Evolutionary conservation across 179 eudicot species (phyloP).

Genomic region (Dionaea muscipula): DNA sequence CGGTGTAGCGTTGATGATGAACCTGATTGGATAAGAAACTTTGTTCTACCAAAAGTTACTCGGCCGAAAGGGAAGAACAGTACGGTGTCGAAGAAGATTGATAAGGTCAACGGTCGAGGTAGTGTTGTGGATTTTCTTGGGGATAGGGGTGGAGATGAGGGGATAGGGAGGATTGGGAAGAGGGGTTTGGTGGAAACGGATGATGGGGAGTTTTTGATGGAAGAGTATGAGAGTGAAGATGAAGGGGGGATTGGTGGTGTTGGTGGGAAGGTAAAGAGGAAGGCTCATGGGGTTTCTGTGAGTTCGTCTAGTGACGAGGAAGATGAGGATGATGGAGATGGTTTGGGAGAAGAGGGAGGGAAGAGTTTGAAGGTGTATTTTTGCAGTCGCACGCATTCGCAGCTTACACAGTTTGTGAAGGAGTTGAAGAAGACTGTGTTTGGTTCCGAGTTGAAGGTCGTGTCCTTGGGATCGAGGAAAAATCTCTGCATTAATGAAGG

Average conservation of each 20-base stretch:
- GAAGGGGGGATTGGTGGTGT: slow-evolving; percentile 27
- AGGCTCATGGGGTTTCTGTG: slow-evolving; percentile 28
- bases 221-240: slow-evolving; percentile 72
- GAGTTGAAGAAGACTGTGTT: slow-evolving; percentile 82
- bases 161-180: slow-evolving; percentile 6
- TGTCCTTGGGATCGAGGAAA: slow-evolving; percentile 88
- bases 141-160: slow-evolving; percentile 9
- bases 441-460: slow-evolving; percentile 64
- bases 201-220: slow-evolving; percentile 69
- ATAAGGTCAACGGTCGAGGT: slow-evolving; percentile 26
- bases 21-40: slow-evolving; percentile 81
- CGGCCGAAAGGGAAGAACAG: slow-evolving; percentile 28
- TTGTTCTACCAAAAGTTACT: slow-evolving; percentile 30
- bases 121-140: slow-evolving; percentile 26
- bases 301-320: slow-evolving; percentile 67
- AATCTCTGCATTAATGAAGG: slow-evolving; percentile 87
- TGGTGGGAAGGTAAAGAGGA: slow-evolving; percentile 50
- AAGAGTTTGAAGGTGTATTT: slow-evolving; percentile 56
- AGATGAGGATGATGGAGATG: slow-evolving; percentile 25
- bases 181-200: slow-evolving; percentile 30
- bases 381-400: slow-evolving; percentile 95
- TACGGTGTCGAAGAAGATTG: slow-evolving; percentile 13
- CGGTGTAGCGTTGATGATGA: slow-evolving; percentile 46
- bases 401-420: slow-evolving; percentile 79
- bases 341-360: slow-evolving; percentile 32